Conservation (phyloP, 2,329 filamentous ascomycete genomes). For the Fusarium tupiense region DNA sequence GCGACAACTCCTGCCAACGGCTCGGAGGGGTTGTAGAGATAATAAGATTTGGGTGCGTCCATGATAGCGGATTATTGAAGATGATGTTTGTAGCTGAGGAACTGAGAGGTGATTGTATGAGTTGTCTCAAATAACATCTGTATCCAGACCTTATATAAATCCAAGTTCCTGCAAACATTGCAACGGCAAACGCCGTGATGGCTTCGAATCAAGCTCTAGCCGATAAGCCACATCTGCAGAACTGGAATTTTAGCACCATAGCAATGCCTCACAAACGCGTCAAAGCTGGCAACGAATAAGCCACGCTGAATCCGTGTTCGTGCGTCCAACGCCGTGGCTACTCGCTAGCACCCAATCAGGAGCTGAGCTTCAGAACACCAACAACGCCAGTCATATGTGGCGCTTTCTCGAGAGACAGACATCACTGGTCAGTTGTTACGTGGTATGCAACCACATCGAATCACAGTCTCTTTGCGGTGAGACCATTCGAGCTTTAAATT, state of each 20-base stretch:
- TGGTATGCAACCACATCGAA: not conserved
- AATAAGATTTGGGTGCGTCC: constrained; percentile 20
- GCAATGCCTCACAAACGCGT: constrained; percentile 2
- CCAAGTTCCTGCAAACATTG: not conserved
- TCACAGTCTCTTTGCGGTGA: not conserved
- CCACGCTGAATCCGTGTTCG: not conserved
- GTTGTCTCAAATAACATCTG: not conserved
- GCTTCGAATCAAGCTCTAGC: not conserved
- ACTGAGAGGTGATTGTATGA: not conserved
- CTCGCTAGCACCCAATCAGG: not conserved
- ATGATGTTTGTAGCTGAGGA: not conserved
- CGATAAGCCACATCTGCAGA: not conserved
- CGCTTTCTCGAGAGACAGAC: not conserved
- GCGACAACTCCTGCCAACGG: constrained; percentile 31
- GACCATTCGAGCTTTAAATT: not conserved
- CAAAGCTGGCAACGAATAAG: not conserved
- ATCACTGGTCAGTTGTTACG: not conserved
- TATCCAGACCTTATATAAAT: not conserved
- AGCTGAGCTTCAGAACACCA: not conserved
- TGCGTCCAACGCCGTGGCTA: not conserved
- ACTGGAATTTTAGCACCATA: constrained; percentile 1
- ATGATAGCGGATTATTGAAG: not conserved
- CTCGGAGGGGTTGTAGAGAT: constrained; percentile 31
- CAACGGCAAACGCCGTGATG: not conserved
- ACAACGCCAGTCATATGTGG: constrained; percentile 11